Evolutionary conservation across 2,329 filamentous ascomycete species (phyloP).

Genomic region (Fusarium sp.): DNA sequence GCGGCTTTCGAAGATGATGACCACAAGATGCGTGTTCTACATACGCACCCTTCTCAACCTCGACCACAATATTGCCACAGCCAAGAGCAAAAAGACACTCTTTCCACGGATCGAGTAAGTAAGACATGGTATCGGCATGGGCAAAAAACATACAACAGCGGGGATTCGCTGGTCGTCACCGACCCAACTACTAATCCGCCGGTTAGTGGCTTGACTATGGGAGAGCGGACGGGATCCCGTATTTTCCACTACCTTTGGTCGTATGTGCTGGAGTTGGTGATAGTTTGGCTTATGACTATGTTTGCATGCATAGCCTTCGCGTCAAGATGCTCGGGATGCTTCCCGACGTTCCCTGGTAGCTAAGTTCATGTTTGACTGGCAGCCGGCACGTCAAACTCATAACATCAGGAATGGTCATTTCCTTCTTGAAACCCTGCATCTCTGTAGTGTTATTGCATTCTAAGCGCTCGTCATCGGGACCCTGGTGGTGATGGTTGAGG

Average conservation of each 20-base stretch:
- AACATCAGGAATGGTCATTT: not conserved
- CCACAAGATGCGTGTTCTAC: not conserved
- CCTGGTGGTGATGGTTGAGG: not conserved
- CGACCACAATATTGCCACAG: not conserved
- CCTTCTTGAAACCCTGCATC: not conserved
- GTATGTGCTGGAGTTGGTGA: conserved; percentile 15
- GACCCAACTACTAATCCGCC: conserved; percentile 38
- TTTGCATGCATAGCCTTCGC: not conserved
- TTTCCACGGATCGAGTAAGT: not conserved
- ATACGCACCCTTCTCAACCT: not conserved
- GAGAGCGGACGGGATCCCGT: conserved; percentile 40
- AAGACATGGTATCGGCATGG: not conserved
- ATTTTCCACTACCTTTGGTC: conserved; percentile 40
- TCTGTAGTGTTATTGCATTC: not conserved
- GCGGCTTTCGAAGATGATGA: not conserved
- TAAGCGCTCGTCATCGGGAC: not conserved
- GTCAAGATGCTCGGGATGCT: not conserved
- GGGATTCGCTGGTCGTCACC: conserved; percentile 39
- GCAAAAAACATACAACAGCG: conserved; percentile 38
- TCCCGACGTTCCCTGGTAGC: conserved; percentile 20
- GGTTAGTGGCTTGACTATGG: conserved; percentile 35
- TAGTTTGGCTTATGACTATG: not conserved
- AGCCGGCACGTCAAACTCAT: not conserved
- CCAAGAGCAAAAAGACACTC: not conserved
- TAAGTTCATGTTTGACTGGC: not conserved